phyloP scores from a whole-genome alignment of 1,284 basidiomycete genomes.

The Fomitopsis pinicola region DNA sequence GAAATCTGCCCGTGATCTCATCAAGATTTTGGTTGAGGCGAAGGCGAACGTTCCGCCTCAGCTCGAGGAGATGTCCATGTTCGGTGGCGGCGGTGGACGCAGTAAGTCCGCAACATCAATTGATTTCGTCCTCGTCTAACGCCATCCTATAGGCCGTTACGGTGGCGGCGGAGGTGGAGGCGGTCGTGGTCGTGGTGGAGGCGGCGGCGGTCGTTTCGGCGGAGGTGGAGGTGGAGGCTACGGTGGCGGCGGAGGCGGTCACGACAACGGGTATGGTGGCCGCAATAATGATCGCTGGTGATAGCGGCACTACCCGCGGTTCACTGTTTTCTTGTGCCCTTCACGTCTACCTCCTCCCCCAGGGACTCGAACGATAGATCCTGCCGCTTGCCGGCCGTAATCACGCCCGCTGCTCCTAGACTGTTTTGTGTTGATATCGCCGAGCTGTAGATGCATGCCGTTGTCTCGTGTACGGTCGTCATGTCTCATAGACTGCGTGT shows the following conservation, averaged over 20 bases:
- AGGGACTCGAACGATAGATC: conserved; percentile 10
- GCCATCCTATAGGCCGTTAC: conserved; percentile 23
- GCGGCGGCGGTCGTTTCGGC: conserved; percentile 30
- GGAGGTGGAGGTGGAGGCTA: conserved; percentile 32
- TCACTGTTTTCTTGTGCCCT: not conserved
- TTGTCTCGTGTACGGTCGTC: not conserved
- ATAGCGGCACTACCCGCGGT: not conserved
- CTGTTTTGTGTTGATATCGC: not conserved
- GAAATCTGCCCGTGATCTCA: conserved; percentile 89
- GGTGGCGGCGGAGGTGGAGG: conserved; percentile 29
- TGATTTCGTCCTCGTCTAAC: not conserved
- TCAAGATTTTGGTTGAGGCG: conserved; percentile 87
- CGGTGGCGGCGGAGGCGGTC: conserved; percentile 29
- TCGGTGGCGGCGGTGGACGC: conserved; percentile 74
- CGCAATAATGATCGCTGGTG: conserved; percentile 27
- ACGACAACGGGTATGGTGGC: conserved; percentile 27
- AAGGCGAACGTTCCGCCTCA: conserved; percentile 87
- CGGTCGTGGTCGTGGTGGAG: conserved; percentile 35
- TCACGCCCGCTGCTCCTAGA: conserved; percentile 12
- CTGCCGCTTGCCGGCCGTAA: conserved; percentile 15
- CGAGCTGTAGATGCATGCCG: not conserved
- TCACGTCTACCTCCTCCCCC: not conserved
- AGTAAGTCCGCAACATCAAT: conserved; percentile 34
- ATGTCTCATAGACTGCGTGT: not conserved
- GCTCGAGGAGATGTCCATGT: conserved; percentile 91